Evolutionary conservation across 495 filamentous ascomycete species (phyloP).

Genomic region (Copromyces sp.): DNA sequence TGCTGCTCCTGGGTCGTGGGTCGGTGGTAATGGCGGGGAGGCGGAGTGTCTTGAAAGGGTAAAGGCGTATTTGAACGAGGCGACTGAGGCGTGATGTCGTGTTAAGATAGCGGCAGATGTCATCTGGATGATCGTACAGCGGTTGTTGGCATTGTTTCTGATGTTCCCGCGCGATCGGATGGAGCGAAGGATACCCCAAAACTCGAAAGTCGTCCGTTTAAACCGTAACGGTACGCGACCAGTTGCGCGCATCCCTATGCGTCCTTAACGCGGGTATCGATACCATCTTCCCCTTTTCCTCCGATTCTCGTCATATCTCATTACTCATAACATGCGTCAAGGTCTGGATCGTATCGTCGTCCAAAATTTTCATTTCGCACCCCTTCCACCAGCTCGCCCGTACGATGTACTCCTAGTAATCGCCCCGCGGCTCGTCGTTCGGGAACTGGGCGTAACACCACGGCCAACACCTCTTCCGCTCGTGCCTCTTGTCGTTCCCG

Average conservation of each 20-base stretch:
- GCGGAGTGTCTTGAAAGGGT: conserved; percentile 17
- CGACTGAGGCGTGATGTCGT: conserved; percentile 4
- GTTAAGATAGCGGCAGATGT: background rate
- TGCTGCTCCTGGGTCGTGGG: conserved; percentile 9
- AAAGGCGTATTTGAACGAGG: conserved; percentile 13
- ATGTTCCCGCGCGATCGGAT: background rate
- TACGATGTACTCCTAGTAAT: background rate
- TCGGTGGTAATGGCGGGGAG: conserved; percentile 6
- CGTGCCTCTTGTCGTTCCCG: conserved; percentile 27
- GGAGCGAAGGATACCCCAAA: background rate
- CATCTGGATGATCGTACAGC: background rate
- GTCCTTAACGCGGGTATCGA: background rate
- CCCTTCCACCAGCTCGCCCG: conserved; percentile 26
- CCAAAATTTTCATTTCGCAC: conserved; percentile 17
- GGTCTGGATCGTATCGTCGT: background rate
- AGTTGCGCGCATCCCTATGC: background rate
- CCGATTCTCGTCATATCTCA: background rate
- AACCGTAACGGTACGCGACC: background rate
- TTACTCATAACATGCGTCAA: background rate
- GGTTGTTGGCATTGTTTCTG: background rate
- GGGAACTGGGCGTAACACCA: conserved; percentile 34
- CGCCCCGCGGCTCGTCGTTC: conserved; percentile 17
- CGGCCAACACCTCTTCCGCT: conserved; percentile 23
- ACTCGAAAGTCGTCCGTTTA: background rate
- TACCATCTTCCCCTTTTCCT: background rate